Base-by-base conservation (phyloP, 805 yeast genomes). In the Huiozyma sinensis region DNA sequence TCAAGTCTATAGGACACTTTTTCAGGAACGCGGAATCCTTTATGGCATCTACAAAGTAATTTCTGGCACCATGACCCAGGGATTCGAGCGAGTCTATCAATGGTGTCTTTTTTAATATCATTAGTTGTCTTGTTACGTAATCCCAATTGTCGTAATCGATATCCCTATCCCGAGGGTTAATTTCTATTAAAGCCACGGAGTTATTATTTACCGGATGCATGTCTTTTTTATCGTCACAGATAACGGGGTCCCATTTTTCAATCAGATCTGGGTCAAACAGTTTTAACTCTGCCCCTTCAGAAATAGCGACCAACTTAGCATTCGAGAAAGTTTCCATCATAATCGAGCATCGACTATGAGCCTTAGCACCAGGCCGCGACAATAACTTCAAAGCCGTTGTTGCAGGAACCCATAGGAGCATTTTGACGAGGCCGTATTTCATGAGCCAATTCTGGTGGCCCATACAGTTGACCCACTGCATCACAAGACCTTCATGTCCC, bases 61-160 rank as follows among this genome's bases (percentile, higher is more conserved):
- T 79, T 2, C 58, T 68, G 0, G 92, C 95, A 2, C 96, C 97
- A 1, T 95, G 89, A 0, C 95, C 95, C 7, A 90, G 62, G 17
- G 75, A 67, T 10, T 68, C 64, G 1, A 83, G 49, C 2, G 75
- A 66, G 17, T 72, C 75, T 0, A 49, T 44, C 8, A 80, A 56
- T 0, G 79, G 71, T 12, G 71, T 63, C 8, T 67, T 57, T 39
- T 67, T 65, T 31, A 71, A 60, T 17, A 77, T 67, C 66, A 80
- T 71, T 35, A 86, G 57, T 52, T 74, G 75, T 52, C 76, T 80
- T 12, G 81, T 68, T 11, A 88, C 77, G 50, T 76, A 77, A 47
- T 86, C 92, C 66, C 83, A 73, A 40, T 74, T 73, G 41, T 76
- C 82, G 3, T 73, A 60, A 51, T 73, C 70, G 12, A 79, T 54